Percentiles rank a stretch among this genome's conserved stretches.
Conservation (phyloP, 2,329 filamentous ascomycete species). For the Diaporthe sp. region DNA sequence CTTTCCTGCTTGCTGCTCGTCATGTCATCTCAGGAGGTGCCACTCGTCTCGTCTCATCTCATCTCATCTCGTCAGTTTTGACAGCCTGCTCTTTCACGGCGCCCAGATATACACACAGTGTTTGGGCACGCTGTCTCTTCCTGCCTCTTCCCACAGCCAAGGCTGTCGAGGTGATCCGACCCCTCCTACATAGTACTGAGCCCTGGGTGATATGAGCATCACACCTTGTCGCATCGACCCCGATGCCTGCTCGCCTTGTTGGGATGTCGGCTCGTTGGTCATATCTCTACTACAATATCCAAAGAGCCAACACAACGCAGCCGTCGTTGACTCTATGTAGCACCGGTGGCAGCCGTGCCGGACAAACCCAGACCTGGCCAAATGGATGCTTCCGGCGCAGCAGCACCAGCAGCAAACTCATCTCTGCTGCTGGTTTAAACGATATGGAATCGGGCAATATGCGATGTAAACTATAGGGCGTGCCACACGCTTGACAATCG, state of each 20-base stretch:
- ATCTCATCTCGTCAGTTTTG: slow-evolving; percentile 23
- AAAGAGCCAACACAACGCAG: not conserved
- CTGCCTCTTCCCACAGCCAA: not conserved
- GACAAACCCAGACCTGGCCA: not conserved
- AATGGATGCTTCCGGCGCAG: not conserved
- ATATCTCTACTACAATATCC: not conserved
- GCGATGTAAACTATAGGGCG: not conserved
- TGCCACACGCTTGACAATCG: not conserved
- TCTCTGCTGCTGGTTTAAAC: not conserved
- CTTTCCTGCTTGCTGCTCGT: slow-evolving; percentile 18
- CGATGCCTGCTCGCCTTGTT: not conserved
- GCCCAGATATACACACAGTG: not conserved
- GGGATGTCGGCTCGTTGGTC: not conserved
- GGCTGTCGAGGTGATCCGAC: not conserved
- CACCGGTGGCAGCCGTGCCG: not conserved
- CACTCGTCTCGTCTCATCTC: slow-evolving; percentile 26
- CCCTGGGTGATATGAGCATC: not conserved
- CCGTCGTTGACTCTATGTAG: not conserved
- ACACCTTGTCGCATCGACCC: not conserved
- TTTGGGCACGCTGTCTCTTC: not conserved
- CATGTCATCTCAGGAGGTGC: slow-evolving; percentile 29
- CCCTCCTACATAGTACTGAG: not conserved
- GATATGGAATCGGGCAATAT: not conserved
- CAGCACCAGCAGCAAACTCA: not conserved
- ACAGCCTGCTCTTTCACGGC: slow-evolving; percentile 5